These are phyloP conservation scores for Neopestalotiopsis rosae DNA, from an alignment of 2,329 filamentous ascomycete genomes.

Conservation along the genomic window DNA sequence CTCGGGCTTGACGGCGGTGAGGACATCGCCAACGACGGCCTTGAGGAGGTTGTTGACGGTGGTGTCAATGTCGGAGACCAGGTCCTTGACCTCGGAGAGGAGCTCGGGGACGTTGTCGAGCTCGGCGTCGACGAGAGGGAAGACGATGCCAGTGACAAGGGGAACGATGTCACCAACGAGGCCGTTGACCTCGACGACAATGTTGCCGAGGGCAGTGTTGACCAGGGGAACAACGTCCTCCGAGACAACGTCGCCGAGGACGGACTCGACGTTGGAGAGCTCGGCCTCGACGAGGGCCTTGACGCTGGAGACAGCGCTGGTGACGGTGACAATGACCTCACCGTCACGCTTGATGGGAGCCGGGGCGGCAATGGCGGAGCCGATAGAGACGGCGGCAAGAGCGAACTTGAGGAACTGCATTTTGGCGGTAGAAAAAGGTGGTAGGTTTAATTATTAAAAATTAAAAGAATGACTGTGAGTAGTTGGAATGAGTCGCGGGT, in stretches of 20 bases:
- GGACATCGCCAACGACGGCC: slow-evolving; percentile 26
- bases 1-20: slow-evolving; percentile 31
- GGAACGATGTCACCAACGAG: slow-evolving; percentile 26
- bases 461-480: slow-evolving; percentile 33
- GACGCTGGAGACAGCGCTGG: slow-evolving; percentile 24
- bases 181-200: slow-evolving; percentile 28
- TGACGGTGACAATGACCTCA: slow-evolving; percentile 14
- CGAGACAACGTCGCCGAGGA: slow-evolving; percentile 23
- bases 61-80: slow-evolving; percentile 29
- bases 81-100: slow-evolving; percentile 26
- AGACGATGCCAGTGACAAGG: slow-evolving; percentile 25
- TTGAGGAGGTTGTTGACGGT: slow-evolving; percentile 25
- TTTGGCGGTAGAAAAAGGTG: slow-evolving; percentile 24
- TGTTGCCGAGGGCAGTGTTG: slow-evolving; percentile 27
- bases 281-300: slow-evolving; percentile 27
- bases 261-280: slow-evolving; percentile 19
- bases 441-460: slow-evolving; percentile 17
- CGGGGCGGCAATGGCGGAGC: slow-evolving; percentile 36
- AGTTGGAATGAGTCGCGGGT: slow-evolving; percentile 26
- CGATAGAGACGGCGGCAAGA: slow-evolving; percentile 36
- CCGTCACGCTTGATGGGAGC: slow-evolving; percentile 12
- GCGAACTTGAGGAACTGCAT: slow-evolving; percentile 40
- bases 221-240: slow-evolving; percentile 25
- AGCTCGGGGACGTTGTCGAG: slow-evolving; percentile 29
- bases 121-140: slow-evolving; percentile 29